Evolutionary conservation across 768 basidiomycete species (phyloP).

Genomic region (Lentinula boryana): DNA sequence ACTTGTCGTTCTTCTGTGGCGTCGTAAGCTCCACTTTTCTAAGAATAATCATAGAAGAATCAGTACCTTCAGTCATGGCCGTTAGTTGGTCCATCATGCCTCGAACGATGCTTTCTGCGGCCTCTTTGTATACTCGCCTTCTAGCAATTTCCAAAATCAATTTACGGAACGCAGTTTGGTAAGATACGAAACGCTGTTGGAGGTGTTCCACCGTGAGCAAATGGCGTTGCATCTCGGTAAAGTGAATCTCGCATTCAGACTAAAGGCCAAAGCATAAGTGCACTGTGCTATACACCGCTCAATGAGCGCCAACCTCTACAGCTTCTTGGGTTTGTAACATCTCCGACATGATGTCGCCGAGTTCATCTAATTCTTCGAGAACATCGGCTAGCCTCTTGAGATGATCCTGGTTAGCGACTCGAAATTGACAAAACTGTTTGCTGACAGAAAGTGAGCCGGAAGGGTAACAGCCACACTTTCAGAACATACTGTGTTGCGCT

Average conservation of each 20-base stretch:
- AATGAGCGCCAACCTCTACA: slow-evolving; percentile 48
- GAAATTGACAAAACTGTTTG: slow-evolving; percentile 48
- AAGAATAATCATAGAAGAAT: slow-evolving; percentile 1
- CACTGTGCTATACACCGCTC: background rate
- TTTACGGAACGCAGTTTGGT: slow-evolving; percentile 68
- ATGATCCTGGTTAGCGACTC: slow-evolving; percentile 37
- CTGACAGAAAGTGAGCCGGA: slow-evolving; percentile 4
- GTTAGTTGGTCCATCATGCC: slow-evolving; percentile 62
- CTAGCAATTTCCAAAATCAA: slow-evolving; percentile 70
- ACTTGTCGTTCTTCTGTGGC: slow-evolving; percentile 58
- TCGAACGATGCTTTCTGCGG: slow-evolving; percentile 55
- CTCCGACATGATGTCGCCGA: slow-evolving; percentile 74
- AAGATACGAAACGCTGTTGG: slow-evolving; percentile 60
- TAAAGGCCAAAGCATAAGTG: slow-evolving; percentile 15
- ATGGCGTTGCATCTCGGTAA: slow-evolving; percentile 54
- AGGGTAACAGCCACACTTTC: background rate
- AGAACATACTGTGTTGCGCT: slow-evolving; percentile 49
- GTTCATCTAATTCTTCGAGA: slow-evolving; percentile 65
- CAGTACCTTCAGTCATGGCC: slow-evolving; percentile 58
- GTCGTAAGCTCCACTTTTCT: background rate
- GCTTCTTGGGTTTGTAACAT: slow-evolving; percentile 67
- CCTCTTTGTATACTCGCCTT: slow-evolving; percentile 60
- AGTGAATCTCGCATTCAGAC: slow-evolving; percentile 46
- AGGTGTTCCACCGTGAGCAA: slow-evolving; percentile 58
- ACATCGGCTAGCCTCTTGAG: slow-evolving; percentile 42